Evolutionary conservation across 2,329 filamentous ascomycete genomes (phyloP).

Genomic region (Magnaporthiopsis incrustans): DNA sequence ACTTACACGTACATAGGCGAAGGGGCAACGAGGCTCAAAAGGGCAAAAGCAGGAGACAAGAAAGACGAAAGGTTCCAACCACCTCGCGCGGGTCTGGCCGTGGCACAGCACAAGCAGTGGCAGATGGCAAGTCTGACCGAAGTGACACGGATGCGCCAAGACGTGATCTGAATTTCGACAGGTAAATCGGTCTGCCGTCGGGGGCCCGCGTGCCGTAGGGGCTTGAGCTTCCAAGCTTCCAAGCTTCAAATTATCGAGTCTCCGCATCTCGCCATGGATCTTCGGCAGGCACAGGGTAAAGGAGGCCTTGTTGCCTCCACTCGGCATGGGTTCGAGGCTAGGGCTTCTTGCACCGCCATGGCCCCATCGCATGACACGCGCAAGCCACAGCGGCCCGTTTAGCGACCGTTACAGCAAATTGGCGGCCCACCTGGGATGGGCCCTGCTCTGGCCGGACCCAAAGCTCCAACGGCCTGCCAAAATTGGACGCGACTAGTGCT

Average conservation of each 20-base stretch:
- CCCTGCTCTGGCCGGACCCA: not conserved
- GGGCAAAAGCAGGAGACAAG: not conserved
- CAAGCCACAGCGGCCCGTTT: not conserved
- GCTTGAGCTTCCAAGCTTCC: too few species aligned
- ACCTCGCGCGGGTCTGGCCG: too few species aligned
- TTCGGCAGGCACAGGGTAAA: not conserved
- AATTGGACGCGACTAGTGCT: not conserved
- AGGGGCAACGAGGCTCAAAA: not conserved
- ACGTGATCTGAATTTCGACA: too few species aligned
- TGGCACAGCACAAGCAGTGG: not conserved
- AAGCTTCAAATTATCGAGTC: too few species aligned
- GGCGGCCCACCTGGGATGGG: too few species aligned
- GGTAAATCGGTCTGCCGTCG: too few species aligned
- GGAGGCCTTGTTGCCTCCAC: not conserved
- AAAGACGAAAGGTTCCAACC: not conserved
- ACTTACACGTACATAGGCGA: not conserved
- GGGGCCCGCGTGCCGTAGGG: too few species aligned
- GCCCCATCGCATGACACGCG: not conserved
- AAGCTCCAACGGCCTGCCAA: not conserved
- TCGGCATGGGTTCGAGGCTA: not conserved
- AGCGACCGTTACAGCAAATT: too few species aligned
- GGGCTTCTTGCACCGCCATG: too few species aligned
- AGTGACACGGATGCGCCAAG: not conserved
- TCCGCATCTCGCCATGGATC: too few species aligned
- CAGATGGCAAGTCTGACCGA: too few species aligned